These are phyloP conservation scores for Delphinella strobiligena DNA, from an alignment of 2,329 filamentous ascomycete species.

Conservation along the genomic window DNA sequence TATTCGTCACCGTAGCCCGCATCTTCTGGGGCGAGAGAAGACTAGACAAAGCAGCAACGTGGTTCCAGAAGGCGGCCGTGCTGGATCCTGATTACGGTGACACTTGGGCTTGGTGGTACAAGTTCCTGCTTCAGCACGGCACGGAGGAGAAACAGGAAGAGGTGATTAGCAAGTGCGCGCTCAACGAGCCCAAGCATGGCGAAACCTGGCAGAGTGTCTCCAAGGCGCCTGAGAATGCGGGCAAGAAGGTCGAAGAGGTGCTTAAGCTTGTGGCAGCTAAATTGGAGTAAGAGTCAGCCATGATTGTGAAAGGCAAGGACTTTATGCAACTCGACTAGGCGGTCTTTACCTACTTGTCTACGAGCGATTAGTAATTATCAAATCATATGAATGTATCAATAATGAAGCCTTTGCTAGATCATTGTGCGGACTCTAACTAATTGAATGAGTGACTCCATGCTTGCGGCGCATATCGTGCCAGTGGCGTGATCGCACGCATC, in stretches of 20 bases:
- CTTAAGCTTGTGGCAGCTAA: slow-evolving; percentile 61
- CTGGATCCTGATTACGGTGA: slow-evolving; percentile 80
- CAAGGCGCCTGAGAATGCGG: slow-evolving; percentile 75
- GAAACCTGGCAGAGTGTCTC: slow-evolving; percentile 80
- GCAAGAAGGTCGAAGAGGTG: slow-evolving; percentile 65
- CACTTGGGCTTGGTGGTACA: slow-evolving; percentile 97
- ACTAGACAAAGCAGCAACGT: slow-evolving; percentile 86
- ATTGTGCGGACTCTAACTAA: no score
- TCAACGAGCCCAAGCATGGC: slow-evolving; percentile 81
- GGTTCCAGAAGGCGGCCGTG: slow-evolving; percentile 94
- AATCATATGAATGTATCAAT: no score
- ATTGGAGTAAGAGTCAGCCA: no score
- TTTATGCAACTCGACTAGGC: no score
- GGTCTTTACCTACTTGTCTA: no score
- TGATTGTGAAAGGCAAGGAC: no score
- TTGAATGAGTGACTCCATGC: no score
- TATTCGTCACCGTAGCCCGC: slow-evolving; percentile 84
- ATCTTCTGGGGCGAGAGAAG: slow-evolving; percentile 93
- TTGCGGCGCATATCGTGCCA: no score
- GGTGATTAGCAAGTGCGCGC: slow-evolving; percentile 65
- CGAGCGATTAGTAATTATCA: no score
- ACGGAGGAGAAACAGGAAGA: slow-evolving; percentile 86
- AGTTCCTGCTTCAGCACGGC: slow-evolving; percentile 83
- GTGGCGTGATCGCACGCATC: no score
- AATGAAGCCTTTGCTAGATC: no score